Evolutionary conservation across 1,284 basidiomycete genomes (phyloP), one percentile per base, ranked within the genome.

Genomic region (Pseudozyma thailandica): DNA sequence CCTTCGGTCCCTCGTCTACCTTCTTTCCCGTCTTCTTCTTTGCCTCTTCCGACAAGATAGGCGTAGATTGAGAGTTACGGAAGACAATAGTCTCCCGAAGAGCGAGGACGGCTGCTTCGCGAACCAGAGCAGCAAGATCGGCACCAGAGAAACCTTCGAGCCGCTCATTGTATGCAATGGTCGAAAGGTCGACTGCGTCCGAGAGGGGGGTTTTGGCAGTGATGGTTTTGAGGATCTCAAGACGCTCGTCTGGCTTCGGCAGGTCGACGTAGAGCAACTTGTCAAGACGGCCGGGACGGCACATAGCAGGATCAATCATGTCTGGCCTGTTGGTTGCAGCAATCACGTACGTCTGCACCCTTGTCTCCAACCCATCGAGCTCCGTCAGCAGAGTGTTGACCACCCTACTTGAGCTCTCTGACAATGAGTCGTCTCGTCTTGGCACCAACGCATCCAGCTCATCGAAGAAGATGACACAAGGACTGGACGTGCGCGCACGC

Each of bases 261-360:
- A 98, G 86, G 82, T 98, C 95, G 74, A 98, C 94, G 80, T 97
- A 98, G 26, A 98, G 87, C 7, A 98, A 87, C 84, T 97, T 98
- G 86, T 98, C 95, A 13, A 98, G 87, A 25, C 95, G 89, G 0
- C 95, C 95, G 0, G 95, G 95, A 16, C 94, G 90, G 55, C 94
- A 93, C 94, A 98, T 97, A 4, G 95, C 95, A 0, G 95, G 95
- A 81, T 98, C 95, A 70, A 98, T 94, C 89, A 98, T 97, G 85
- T 98, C 95, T 0, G 95, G 95, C n/a, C 95, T 87, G 84, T 98
- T 98, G 5, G 95, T 98, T 1, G 95, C 95, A 0, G 91, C 95
- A 71, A 98, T 94, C 25, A 98, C 94, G 80, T 95, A 97, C 51
- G 98, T 94, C 92, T 94, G 61, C 15, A 76, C 79, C 16, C 94